phyloP scores from a whole-genome alignment of 164 flowering plant genomes.

The Tinospora cordifolia region DNA sequence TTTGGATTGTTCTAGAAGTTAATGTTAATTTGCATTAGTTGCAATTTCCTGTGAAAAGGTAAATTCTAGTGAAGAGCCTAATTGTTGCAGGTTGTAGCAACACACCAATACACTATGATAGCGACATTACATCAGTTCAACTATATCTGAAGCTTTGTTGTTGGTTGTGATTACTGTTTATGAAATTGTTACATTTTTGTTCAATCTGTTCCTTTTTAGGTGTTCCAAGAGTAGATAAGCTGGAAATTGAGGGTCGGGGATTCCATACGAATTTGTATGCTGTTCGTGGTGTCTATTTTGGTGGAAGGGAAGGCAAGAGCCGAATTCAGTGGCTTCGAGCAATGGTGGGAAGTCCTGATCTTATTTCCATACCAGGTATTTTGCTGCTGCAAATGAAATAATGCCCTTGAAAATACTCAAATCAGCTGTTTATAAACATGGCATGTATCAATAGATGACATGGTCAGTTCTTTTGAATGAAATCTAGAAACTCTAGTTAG shows the following conservation, averaged over 20 bases:
- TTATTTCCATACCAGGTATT: constrained; percentile 84
- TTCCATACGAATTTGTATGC: constrained; percentile 95
- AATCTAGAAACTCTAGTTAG: too few relatives aligned
- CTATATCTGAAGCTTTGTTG: too few relatives aligned
- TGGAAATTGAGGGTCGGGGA: constrained; percentile 97
- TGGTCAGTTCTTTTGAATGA: too few relatives aligned
- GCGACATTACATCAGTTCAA: too few relatives aligned
- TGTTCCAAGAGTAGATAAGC: constrained; percentile 68
- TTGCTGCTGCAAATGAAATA: neutral
- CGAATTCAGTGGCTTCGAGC: constrained; percentile 97
- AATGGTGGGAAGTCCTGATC: constrained; percentile 99
- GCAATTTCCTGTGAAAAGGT: neutral
- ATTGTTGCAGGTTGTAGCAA: too few relatives aligned
- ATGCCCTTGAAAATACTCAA: too few relatives aligned
- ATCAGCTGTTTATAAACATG: too few relatives aligned
- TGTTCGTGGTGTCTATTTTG: constrained; percentile 80
- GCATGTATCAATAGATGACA: too few relatives aligned
- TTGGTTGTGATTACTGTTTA: neutral
- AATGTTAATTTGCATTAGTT: neutral
- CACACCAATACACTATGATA: too few relatives aligned
- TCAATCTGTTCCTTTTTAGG: constrained; percentile 34
- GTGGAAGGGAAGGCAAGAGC: constrained; percentile 98
- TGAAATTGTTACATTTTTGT: neutral
- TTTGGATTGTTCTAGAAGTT: neutral
- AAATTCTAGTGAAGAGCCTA: too few relatives aligned